Evolutionary conservation across 2,329 filamentous ascomycete genomes (phyloP), one percentile per base, ranked within the genome.

Genomic region (Cercospora zeina): DNA sequence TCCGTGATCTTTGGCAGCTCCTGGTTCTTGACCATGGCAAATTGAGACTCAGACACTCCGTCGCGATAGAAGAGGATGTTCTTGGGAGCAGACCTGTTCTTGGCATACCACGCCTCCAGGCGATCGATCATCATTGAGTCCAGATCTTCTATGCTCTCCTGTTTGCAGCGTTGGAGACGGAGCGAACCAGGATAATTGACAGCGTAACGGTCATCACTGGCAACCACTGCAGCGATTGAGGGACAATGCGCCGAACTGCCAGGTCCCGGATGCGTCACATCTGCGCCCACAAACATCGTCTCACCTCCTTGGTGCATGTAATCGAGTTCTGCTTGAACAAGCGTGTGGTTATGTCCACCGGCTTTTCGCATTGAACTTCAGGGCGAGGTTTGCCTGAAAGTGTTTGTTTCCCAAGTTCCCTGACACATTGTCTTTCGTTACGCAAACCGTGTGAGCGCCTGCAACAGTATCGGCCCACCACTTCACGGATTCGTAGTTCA

Each of bases 231-330:
- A n/a, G 66, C 64, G 11, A 65, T 54, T 0, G 64, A 65, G 0
- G 61, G 64, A 19, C 49, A 56, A 11, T 50, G 37, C 1, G 36
- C 13, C 1, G 72, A n/a, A 3, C 70, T 58, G 0, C 58, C 64
- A 0, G 62, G 39, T 0, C 69, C 67, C 0, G 78, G 75, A 62
- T 81, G 79, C 0, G 75, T 76, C 0, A 79, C 74, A 61, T 81
- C 79, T 0, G 74, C 74, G 0, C 77, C 78, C 5, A 79, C 67
- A 3, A 78, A 62, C 66, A 79, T 74, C 0, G 59, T 63, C 3
- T 69, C 21, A 0, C 33, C 55, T 1, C 31, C 7, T 1, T 11
- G 0, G 16, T 47, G 39, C 21, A 58, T 42, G 1, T 7, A 16
- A 7, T 36, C 8, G 30, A 58, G 55, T 10, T 31, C 24, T 0